Evolutionary conservation across 1,284 basidiomycete genomes (phyloP).

Genomic region (Cutaneotrichosporon cutaneum): DNA sequence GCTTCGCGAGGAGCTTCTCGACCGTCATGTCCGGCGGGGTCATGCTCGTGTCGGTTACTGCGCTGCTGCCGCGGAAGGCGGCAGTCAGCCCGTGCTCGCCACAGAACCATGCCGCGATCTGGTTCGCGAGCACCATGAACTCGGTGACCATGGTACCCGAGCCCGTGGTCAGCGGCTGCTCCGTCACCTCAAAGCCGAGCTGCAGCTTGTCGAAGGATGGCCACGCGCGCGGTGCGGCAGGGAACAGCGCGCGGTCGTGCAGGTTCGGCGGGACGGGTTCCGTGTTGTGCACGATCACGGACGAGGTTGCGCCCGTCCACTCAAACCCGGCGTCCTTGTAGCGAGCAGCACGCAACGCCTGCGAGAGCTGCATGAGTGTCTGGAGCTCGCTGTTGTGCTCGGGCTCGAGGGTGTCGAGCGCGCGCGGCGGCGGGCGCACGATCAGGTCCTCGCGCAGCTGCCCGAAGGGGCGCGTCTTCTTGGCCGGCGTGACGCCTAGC

Average conservation of each 20-base stretch:
- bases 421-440: neutral
- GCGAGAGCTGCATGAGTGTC: conserved; percentile 51
- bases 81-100: conserved; percentile 64
- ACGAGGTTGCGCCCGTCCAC: conserved; percentile 23
- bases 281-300: conserved; percentile 23
- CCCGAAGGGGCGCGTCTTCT: conserved; percentile 35
- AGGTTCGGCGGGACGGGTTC: conserved; percentile 23
- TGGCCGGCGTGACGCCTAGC: conserved; percentile 53
- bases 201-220: neutral
- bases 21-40: conserved; percentile 7
- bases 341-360: conserved; percentile 36
- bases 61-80: conserved; percentile 61
- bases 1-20: conserved; percentile 15
- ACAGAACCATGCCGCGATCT: conserved; percentile 72
- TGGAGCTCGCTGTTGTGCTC: conserved; percentile 52
- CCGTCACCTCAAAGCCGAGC: conserved; percentile 9
- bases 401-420: conserved; percentile 9
- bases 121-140: conserved; percentile 78
- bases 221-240: conserved; percentile 33
- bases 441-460: conserved; percentile 11
- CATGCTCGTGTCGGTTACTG: conserved; percentile 41
- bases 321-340: conserved; percentile 37
- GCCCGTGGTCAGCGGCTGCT: conserved; percentile 1
- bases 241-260: conserved; percentile 23
- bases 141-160: conserved; percentile 65